A percentile compares a stretch with the other conserved stretches of the same genome.
These are phyloP conservation scores for Penicillium occitanis DNA, from an alignment of 2,329 filamentous ascomycete genomes.

Conservation along the genomic window DNA sequence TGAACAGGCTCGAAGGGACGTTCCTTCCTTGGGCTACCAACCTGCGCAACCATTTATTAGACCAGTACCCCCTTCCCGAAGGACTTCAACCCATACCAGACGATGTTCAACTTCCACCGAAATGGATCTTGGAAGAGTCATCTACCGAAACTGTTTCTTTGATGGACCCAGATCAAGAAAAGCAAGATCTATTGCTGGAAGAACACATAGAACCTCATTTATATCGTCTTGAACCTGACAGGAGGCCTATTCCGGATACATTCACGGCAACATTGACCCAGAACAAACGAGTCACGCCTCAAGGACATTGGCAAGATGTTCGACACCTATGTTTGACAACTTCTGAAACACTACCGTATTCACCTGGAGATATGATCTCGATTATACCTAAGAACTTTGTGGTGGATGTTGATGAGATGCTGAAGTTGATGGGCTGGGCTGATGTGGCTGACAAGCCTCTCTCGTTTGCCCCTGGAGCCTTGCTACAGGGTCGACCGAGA, in stretches of 20 bases:
- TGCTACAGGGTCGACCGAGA: conserved; percentile 26
- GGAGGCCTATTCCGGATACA: conserved; percentile 60
- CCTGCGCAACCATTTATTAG: conserved; percentile 65
- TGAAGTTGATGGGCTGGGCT: conserved; percentile 77
- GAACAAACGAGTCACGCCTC: conserved; percentile 75
- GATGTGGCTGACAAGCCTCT: conserved; percentile 69
- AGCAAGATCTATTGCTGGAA: background rate
- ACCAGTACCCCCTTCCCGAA: conserved; percentile 67
- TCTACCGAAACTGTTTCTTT: conserved; percentile 10
- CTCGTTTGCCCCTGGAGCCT: conserved; percentile 45
- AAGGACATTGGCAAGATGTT: conserved; percentile 88
- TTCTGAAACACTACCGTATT: conserved; percentile 49
- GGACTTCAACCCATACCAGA: conserved; percentile 69
- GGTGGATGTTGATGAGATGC: conserved; percentile 73
- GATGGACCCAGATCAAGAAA: conserved; percentile 4
- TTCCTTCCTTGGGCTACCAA: conserved; percentile 75
- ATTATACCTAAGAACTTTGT: conserved; percentile 87
- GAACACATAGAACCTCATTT: conserved; percentile 12
- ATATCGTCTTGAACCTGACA: conserved; percentile 39
- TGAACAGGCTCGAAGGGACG: conserved; percentile 70
- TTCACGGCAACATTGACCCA: conserved; percentile 58
- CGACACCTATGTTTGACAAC: conserved; percentile 68
- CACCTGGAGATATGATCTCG: conserved; percentile 75
- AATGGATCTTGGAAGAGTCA: conserved; percentile 57
- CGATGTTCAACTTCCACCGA: conserved; percentile 71